Evolutionary conservation across 352 stramenopile genomes (phyloP).

Genomic region (Phytophthora crassamura): DNA sequence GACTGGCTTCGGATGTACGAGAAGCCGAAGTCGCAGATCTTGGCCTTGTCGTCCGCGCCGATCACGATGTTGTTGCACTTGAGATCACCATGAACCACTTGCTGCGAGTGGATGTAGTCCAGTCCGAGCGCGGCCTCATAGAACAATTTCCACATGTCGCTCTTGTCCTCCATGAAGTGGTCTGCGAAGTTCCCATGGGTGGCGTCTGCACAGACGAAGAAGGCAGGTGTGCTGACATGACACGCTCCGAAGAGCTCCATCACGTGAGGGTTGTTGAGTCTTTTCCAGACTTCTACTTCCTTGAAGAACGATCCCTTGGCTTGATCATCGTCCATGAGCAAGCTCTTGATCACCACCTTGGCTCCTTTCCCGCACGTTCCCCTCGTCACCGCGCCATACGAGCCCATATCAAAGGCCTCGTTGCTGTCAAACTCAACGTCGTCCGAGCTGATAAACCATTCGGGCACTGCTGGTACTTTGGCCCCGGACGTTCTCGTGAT

Average conservation of each 20-base stretch:
- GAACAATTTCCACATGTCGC: too few species aligned
- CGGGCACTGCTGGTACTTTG: slow-evolving; percentile 26
- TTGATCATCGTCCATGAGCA: slow-evolving; percentile 35
- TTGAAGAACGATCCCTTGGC: slow-evolving; percentile 41
- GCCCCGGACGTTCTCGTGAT: slow-evolving; percentile 28
- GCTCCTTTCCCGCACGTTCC: slow-evolving; percentile 34
- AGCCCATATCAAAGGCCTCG: slow-evolving; percentile 25
- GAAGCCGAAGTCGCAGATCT: slow-evolving; percentile 55
- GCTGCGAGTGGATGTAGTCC: too few species aligned
- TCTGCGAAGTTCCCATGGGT: too few species aligned
- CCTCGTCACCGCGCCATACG: slow-evolving; percentile 17
- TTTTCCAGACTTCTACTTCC: slow-evolving; percentile 48
- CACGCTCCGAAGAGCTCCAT: slow-evolving; percentile 56
- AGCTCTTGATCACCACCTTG: slow-evolving; percentile 50
- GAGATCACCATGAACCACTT: too few species aligned
- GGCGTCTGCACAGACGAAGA: too few species aligned
- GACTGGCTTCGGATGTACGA: too few species aligned
- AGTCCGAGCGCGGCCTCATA: too few species aligned
- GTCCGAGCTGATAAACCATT: slow-evolving; percentile 38
- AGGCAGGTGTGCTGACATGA: too few species aligned
- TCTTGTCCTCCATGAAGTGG: slow-evolving; percentile 39
- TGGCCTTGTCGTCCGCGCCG: slow-evolving; percentile 34
- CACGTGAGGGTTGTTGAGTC: slow-evolving; percentile 47
- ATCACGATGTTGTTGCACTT: too few species aligned
- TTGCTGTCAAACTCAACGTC: slow-evolving; percentile 34